Base-by-base conservation (phyloP, 1,284 basidiomycete genomes). In the Trametes polyzona region DNA sequence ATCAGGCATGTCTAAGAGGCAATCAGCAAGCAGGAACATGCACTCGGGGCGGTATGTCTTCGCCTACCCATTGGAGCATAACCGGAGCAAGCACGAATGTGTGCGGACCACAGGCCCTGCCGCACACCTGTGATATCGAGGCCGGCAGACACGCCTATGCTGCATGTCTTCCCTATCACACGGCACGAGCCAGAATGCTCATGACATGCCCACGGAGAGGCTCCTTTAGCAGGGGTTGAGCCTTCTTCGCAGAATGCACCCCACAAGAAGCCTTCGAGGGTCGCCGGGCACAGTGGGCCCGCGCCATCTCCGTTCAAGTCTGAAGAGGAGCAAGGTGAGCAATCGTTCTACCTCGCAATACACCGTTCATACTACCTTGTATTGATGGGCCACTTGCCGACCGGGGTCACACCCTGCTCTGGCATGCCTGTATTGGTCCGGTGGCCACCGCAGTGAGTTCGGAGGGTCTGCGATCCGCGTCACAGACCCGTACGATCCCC, bases 151-250 rank as follows among this genome's bases (percentile, higher is more conserved):
- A 63, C 43, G 61, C 58, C 26, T n/a, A 8, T 19, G 8, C 23
- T 23, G 61, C 61, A 49, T 63, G 61, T 53, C 39, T 42, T 37
- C 52, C 52, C 37, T 56, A 39, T 51, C 50, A 47, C 41, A 43
- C 37, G 30, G 36, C 29, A 37, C 36, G 52, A 32, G 37, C 35
- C 41, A 26, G 12, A 47, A 47, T 42, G 51, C 43, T 27, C 24
- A 23, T 23, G 51, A 21, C 16, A 43, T 14, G 37, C 30, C 21
- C 39, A 26, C 35, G 39, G 17, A 55, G 16, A 48, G 44, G 53
- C 37, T 48, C 39, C 33, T 43, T 48, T 48, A 33, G 47, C 24
- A 12, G 24, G 40, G 33, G 17, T 27, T 35, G 53, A 30, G 32
- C 32, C 32, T 55, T 55, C 53, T 48, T 10, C 19, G 39, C 41